phyloP scores from a whole-genome alignment of 2,329 filamentous ascomycete species.

The Gyromitra esculenta region DNA sequence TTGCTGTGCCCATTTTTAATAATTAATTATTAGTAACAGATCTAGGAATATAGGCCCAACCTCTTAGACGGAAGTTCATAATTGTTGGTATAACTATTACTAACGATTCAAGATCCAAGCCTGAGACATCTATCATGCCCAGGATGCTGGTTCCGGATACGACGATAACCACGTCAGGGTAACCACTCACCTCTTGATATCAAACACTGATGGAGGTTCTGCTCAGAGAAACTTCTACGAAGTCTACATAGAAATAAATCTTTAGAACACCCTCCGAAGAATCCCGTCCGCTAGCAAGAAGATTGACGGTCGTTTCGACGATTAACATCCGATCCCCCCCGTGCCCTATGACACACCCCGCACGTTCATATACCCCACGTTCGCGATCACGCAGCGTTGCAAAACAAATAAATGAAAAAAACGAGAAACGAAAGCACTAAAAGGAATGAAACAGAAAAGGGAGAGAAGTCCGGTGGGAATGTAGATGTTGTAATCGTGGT shows the following conservation, averaged over 20 bases:
- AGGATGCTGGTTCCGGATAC: neutral
- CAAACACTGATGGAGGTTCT: neutral
- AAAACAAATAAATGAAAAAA: constrained; percentile 47
- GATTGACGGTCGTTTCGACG: constrained; percentile 20
- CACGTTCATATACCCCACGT: constrained; percentile 36
- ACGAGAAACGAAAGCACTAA: constrained; percentile 34
- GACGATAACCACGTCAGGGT: constrained; percentile 31
- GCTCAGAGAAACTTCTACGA: neutral
- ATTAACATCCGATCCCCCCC: constrained; percentile 39
- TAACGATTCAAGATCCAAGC: neutral
- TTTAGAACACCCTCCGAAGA: constrained; percentile 4
- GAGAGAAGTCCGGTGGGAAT: constrained; percentile 45
- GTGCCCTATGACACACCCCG: constrained; percentile 25
- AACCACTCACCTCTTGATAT: constrained; percentile 3
- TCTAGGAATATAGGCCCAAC: neutral
- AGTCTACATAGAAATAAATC: neutral
- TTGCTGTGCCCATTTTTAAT: neutral
- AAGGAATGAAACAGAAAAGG: constrained; percentile 34
- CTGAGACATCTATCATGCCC: neutral
- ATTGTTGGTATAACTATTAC: neutral
- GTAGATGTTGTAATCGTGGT: constrained; percentile 45
- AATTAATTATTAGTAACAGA: neutral
- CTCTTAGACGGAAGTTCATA: neutral
- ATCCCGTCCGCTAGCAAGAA: constrained; percentile 8
- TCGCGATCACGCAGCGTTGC: constrained; percentile 27